Evolutionary conservation across 177 flowering plant genomes (phyloP).

Genomic region (Tripterygium wilfordii): DNA sequence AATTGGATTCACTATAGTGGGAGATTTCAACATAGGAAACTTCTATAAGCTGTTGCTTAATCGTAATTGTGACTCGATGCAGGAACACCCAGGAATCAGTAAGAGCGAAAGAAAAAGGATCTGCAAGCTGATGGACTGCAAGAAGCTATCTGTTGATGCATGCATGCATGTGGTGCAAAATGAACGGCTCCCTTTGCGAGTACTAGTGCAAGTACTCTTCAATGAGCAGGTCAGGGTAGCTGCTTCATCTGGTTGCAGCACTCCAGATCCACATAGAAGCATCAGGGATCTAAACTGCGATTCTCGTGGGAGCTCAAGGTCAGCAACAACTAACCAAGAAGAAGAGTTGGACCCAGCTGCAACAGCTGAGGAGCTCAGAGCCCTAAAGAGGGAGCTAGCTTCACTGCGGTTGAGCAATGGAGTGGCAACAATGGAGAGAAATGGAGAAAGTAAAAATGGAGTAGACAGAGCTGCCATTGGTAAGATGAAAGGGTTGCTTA

Average conservation of each 20-base stretch:
- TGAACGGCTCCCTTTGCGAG: conserved; percentile 53
- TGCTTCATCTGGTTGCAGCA: conserved; percentile 45
- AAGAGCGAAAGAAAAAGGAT: conserved; percentile 50
- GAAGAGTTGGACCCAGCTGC: conserved; percentile 56
- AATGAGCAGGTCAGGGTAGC: conserved; percentile 49
- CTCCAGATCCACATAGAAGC: conserved; percentile 47
- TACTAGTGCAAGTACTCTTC: conserved; percentile 52
- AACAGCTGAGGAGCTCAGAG: conserved; percentile 44
- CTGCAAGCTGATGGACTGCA: conserved; percentile 56
- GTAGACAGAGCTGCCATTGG: conserved; percentile 32
- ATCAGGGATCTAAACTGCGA: conserved; percentile 29
- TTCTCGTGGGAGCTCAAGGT: conserved; percentile 38
- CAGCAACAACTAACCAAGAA: conserved; percentile 39
- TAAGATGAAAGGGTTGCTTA: conserved; percentile 45
- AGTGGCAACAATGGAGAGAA: conserved; percentile 16
- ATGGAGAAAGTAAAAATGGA: conserved; percentile 5
- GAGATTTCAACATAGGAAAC: too few species aligned
- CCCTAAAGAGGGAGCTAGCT: conserved; percentile 51
- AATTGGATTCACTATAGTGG: too few species aligned
- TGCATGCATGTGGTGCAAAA: conserved; percentile 57
- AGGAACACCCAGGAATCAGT: conserved; percentile 55
- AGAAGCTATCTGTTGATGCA: conserved; percentile 52
- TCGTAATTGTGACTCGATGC: conserved; percentile 7
- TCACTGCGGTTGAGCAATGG: conserved; percentile 30
- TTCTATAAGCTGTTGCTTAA: too few species aligned